Evolutionary conservation across 441 rosid species (phyloP).

Genomic region (Adansonia rubrostipa): DNA sequence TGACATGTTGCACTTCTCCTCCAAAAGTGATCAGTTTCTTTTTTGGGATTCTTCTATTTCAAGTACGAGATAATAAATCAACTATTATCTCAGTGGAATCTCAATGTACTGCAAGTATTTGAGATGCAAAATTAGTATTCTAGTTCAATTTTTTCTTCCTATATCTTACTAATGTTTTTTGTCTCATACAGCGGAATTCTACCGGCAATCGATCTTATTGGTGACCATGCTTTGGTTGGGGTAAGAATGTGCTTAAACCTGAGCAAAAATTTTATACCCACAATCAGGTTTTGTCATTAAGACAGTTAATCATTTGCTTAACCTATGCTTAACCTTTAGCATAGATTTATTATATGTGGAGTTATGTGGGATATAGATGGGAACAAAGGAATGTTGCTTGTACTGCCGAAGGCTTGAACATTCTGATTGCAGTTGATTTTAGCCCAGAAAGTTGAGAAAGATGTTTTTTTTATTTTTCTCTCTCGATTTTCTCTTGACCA

Average conservation of each 20-base stretch:
- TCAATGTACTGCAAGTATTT: not conserved
- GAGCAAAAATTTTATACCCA: not conserved
- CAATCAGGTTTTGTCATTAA: not conserved
- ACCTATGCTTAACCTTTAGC: constrained; percentile 13
- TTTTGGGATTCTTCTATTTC: constrained; percentile 1
- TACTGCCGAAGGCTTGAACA: constrained; percentile 15
- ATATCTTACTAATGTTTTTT: constrained; percentile 26
- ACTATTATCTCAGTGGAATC: not conserved
- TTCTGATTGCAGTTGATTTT: not conserved
- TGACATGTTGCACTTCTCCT: constrained; percentile 14
- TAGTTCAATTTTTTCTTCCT: not conserved
- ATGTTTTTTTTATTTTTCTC: not conserved
- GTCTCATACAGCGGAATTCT: constrained; percentile 72
- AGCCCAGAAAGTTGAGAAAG: constrained; percentile 1
- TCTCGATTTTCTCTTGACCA: not conserved
- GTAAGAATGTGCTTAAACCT: constrained; percentile 46
- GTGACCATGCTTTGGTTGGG: constrained; percentile 55
- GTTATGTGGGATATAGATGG: not conserved
- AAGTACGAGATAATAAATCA: not conserved
- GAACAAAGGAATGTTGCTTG: not conserved
- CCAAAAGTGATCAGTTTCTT: not conserved
- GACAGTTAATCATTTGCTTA: not conserved
- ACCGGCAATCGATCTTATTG: constrained; percentile 68
- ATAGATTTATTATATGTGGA: not conserved
- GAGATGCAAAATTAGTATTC: constrained; percentile 1